Evolutionary conservation across 768 basidiomycete species (phyloP), one percentile per base, ranked within the genome.

Genomic region (Suillus alpinus): DNA sequence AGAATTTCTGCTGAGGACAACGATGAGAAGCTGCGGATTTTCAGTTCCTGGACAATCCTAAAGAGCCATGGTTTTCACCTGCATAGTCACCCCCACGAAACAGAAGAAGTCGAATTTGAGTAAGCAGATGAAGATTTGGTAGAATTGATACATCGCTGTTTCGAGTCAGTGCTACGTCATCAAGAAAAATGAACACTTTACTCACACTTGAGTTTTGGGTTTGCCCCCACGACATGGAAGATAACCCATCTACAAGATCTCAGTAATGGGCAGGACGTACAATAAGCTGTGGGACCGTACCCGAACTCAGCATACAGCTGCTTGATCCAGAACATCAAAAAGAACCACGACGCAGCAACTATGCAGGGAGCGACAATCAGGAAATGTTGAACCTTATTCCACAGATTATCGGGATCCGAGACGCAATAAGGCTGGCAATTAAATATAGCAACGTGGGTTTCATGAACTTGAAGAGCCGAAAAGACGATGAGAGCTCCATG

Each of bases 21-120:
- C 74, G 64, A 94, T 94, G 60, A 94, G 83, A 36, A 94, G 85
- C 92, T 94, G 57, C 5, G n/a, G 18, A 36, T 2, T 52, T 18
- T 41, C 63, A 53, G 59, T 43, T n/a, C 31, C n/a, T 46, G 23
- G n/a, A 47, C 14, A 60, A 31, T 37, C 31, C 26, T 18, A 12
- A 40, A 29, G 6, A 53, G 26, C 1, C 31, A 16, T 12, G 4
- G 31, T 34, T 36, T 74, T 53, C 56, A 84, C 92, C 85, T 94
- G 92, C 83, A 93, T 92, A 2, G 92, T 93, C 29, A 94, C 87
- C n/a, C 88, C 92, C 23, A 83, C 81, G 69, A 94, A 94, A 72
- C 83, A 86, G 78, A 94, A 94, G 73, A 93, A 94, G 73, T 94
- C 92, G 71, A 94, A 92, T 71, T 93, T 94, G 66, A 94, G 83